phyloP scores from a whole-genome alignment of 2,329 filamentous ascomycete species.

The Aspergillus sojae region DNA sequence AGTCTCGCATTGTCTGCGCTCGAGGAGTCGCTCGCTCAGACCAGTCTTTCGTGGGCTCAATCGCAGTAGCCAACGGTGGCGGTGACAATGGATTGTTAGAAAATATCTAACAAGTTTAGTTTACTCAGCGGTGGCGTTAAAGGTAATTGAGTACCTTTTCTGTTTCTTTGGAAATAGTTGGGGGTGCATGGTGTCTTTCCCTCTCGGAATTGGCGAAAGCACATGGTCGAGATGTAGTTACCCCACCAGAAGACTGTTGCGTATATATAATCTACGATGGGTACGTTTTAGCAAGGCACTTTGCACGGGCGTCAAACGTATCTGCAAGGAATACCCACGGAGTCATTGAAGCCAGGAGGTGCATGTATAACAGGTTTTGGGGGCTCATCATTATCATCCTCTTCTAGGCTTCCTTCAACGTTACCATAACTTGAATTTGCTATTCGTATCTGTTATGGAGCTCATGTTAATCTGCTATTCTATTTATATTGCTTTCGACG shows the following conservation, averaged over 20 bases:
- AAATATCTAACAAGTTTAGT: conserved; percentile 25
- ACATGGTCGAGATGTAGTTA: conserved; percentile 15
- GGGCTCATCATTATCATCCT: conserved; percentile 66
- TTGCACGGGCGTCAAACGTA: not conserved
- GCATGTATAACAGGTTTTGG: conserved; percentile 90
- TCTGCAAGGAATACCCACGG: conserved; percentile 58
- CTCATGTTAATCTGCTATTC: not conserved
- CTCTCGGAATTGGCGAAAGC: conserved; percentile 3
- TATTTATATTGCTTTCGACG: not conserved
- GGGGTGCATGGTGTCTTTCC: not conserved
- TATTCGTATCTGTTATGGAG: conserved; percentile 35
- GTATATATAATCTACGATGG: conserved; percentile 9
- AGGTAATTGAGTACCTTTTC: conserved; percentile 19
- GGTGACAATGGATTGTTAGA: conserved; percentile 57
- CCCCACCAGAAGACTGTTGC: conserved; percentile 6
- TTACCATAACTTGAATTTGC: conserved; percentile 19
- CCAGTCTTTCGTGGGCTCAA: conserved; percentile 68
- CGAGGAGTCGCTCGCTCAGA: conserved; percentile 74
- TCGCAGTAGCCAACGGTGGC: conserved; percentile 73
- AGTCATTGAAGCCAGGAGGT: conserved; percentile 77
- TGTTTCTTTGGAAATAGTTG: not conserved
- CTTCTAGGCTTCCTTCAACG: conserved; percentile 33
- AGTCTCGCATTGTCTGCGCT: conserved; percentile 79
- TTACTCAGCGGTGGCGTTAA: not conserved
- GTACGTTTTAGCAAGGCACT: not conserved